Conservation (phyloP, 768 basidiomycete genomes). For the Chalciporus sphaerocephalus region DNA sequence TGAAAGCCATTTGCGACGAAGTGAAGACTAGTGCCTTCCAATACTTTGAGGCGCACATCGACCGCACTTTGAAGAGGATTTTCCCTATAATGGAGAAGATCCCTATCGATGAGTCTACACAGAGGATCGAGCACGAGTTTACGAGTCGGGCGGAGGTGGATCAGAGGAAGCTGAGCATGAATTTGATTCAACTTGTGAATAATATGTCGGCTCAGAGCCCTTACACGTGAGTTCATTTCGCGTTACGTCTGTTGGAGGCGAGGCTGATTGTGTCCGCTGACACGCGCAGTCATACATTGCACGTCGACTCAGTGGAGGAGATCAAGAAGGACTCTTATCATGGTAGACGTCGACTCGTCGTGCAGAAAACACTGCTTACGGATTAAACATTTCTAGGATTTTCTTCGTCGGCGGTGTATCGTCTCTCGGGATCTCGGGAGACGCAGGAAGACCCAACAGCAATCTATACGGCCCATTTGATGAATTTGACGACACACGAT, state of each 20-base stretch:
- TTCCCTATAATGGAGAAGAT: slow-evolving; percentile 5
- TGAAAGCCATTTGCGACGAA: not conserved
- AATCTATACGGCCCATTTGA: slow-evolving; percentile 9
- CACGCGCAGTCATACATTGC: slow-evolving; percentile 12
- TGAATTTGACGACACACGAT: slow-evolving; percentile 18
- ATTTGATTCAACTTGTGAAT: slow-evolving; percentile 21
- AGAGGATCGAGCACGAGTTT: not conserved
- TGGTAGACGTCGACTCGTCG: not conserved
- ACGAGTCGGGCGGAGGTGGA: slow-evolving; percentile 8
- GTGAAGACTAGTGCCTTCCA: not conserved
- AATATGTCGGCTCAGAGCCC: not conserved
- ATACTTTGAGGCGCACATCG: not conserved
- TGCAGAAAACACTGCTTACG: not conserved
- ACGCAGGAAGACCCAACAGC: slow-evolving; percentile 7
- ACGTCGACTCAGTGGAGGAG: slow-evolving; percentile 1
- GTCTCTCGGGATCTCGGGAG: not conserved
- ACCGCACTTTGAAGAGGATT: slow-evolving; percentile 9
- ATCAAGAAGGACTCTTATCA: not conserved
- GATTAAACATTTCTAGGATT: not conserved
- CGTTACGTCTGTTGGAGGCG: not conserved
- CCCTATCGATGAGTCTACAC: not conserved
- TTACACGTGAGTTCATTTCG: slow-evolving; percentile 9
- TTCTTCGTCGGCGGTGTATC: not conserved
- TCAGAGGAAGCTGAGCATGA: slow-evolving; percentile 5
- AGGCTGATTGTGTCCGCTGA: not conserved